Base-by-base conservation (phyloP, 164 flowering plant genomes). In the Berberis vulgaris region DNA sequence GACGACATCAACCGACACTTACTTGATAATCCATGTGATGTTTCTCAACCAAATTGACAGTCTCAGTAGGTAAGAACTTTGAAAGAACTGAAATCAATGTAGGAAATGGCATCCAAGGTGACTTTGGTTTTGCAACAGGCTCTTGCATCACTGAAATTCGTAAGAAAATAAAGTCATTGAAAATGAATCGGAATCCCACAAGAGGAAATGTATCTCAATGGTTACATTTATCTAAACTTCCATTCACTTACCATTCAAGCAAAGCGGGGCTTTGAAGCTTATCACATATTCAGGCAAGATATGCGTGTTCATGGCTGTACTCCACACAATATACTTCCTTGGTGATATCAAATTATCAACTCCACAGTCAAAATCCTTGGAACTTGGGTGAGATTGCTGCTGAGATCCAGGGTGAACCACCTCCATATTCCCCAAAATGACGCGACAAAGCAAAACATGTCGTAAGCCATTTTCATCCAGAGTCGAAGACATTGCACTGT, bases 361-460 rank as follows among this genome's bases (percentile, higher is more conserved):
- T 2, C 96, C 96, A 0, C 91, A 83, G 77, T 88, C 94, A 54
- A 81, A 88, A 49, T 79, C 83, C 13, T 62, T 80, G 1, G 86
- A 85, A 66, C 88, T 84, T 5, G 94, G 96, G 67, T 78, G 75
- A 54, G 59, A 64, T 66, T 84, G 94, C 5, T 26, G 26, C 26
- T 64, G 60, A 5, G 89, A 83, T 41, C 91, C 85, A 40, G 79
- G 72, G 6, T 0, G 64, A n/a, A 88, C 76, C 56, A 73, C 72
- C 78, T 91, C 97, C 49, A 63, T 6, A 8, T 76, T 86, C 62
- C 98, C 98, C 75, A 92, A 41, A 45, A 89, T 67, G 45, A 92
- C 91, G 0, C 93, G 92, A 49, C 95, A 92, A 26, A 92, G 82
- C 66, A 92, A 54, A 49, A 89, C 41, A 71, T 86, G 84, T 50